Evolutionary conservation across 495 filamentous ascomycete genomes (phyloP).

Genomic region (Penicillium arizonense): DNA sequence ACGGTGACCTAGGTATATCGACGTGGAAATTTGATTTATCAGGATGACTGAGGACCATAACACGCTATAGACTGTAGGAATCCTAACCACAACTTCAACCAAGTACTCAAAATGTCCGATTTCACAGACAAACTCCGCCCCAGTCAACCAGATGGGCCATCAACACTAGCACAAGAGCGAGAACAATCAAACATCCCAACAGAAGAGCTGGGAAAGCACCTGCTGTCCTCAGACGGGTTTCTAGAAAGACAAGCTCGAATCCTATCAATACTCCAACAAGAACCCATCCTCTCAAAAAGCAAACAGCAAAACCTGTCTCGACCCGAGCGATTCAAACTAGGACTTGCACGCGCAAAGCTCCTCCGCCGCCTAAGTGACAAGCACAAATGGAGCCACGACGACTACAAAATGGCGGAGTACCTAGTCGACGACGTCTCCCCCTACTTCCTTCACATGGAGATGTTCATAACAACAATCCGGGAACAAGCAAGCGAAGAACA

Average conservation of each 20-base stretch:
- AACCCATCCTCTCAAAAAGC: slow-evolving; percentile 41
- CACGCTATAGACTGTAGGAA: neutral
- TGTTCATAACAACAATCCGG: slow-evolving; percentile 38
- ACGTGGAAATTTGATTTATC: neutral
- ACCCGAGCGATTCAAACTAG: slow-evolving; percentile 45
- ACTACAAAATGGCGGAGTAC: slow-evolving; percentile 46
- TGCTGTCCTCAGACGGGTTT: slow-evolving; percentile 39
- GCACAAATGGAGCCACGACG: slow-evolving; percentile 39
- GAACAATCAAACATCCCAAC: slow-evolving; percentile 32
- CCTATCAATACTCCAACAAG: slow-evolving; percentile 31
- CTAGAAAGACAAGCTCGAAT: slow-evolving; percentile 42
- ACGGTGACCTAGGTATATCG: neutral
- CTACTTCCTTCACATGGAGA: slow-evolving; percentile 36
- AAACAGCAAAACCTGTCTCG: slow-evolving; percentile 45
- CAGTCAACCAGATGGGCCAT: slow-evolving; percentile 32
- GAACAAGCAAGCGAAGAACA: slow-evolving; percentile 47
- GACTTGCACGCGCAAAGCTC: slow-evolving; percentile 45
- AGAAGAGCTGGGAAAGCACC: slow-evolving; percentile 37
- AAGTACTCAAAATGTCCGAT: slow-evolving; percentile 34
- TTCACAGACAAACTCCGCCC: slow-evolving; percentile 47
- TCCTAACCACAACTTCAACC: neutral
- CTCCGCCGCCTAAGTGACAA: slow-evolving; percentile 38
- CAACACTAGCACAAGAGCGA: slow-evolving; percentile 38
- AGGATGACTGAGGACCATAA: neutral
- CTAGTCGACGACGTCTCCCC: slow-evolving; percentile 44